phyloP scores from a whole-genome alignment of 2,329 filamentous ascomycete genomes.

The Aspergillus vadensis region DNA sequence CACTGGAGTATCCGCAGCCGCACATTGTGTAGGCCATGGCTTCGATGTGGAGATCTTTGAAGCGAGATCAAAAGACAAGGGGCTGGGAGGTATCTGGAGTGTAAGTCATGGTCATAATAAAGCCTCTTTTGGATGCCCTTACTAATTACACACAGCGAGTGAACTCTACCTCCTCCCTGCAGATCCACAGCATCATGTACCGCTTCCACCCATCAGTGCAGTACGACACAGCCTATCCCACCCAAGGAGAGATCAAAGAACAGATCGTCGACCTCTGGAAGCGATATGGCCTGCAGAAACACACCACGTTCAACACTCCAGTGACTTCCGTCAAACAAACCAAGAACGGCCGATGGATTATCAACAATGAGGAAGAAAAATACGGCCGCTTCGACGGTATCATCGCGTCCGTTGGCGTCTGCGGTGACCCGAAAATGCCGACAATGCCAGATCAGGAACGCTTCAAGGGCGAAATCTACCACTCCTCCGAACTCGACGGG shows the following conservation, averaged over 20 bases:
- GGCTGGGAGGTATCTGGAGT: conserved; percentile 78
- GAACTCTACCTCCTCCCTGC: conserved; percentile 78
- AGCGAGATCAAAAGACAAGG: conserved; percentile 62
- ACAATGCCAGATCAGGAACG: conserved; percentile 68
- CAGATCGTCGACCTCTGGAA: conserved; percentile 75
- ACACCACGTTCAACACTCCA: conserved; percentile 70
- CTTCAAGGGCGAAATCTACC: conserved; percentile 72
- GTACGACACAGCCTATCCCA: conserved; percentile 76
- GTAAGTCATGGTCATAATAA: conserved; percentile 46
- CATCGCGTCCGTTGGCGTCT: conserved; percentile 77
- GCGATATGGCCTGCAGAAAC: conserved; percentile 68
- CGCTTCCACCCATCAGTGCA: conserved; percentile 79
- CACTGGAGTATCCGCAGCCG: conserved; percentile 74
- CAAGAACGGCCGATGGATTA: conserved; percentile 69
- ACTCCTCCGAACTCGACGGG: conserved; percentile 74
- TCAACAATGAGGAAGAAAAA: conserved; percentile 71
- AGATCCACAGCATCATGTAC: conserved; percentile 86
- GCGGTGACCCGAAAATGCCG: conserved; percentile 75
- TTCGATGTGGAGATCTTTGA: conserved; percentile 83
- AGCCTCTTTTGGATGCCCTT: neutral
- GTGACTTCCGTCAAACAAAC: conserved; percentile 72
- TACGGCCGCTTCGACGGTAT: conserved; percentile 77
- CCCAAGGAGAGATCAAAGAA: conserved; percentile 71
- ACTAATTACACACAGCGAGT: conserved; percentile 57
- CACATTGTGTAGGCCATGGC: conserved; percentile 81